Evolutionary conservation across 148 eudicot species (phyloP).

Genomic region (Rhododendron williamsianum): DNA sequence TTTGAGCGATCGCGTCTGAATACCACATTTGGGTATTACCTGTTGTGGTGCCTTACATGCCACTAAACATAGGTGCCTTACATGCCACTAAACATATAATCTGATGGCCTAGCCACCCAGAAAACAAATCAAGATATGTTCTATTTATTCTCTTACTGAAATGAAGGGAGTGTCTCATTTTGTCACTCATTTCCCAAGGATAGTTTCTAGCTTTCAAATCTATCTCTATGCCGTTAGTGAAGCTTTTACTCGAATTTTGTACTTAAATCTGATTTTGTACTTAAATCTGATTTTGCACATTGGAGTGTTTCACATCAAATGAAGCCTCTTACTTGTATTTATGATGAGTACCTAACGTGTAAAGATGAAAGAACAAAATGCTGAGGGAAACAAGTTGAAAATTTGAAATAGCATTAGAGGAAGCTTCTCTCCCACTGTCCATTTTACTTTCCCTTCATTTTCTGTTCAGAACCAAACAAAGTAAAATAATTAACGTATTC

Average conservation of each 20-base stretch:
- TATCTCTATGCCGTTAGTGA: background rate
- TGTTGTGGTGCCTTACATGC: background rate
- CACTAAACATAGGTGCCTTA: background rate
- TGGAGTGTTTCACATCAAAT: background rate
- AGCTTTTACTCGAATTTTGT: background rate
- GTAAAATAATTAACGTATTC: background rate
- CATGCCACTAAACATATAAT: background rate
- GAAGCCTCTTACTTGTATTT: background rate
- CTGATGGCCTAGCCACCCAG: background rate
- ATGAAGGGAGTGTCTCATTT: background rate
- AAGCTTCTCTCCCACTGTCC: background rate
- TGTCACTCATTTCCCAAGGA: background rate
- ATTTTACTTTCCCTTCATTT: background rate
- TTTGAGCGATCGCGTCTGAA: background rate
- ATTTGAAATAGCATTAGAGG: background rate
- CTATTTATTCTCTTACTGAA: background rate
- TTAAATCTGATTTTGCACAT: background rate
- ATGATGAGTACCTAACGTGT: too few species aligned
- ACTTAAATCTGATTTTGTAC: background rate
- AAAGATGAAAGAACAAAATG: background rate
- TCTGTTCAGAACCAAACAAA: background rate
- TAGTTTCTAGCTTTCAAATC: background rate
- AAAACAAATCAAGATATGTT: background rate
- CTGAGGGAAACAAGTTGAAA: background rate
- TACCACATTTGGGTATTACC: background rate